Percentiles rank a stretch among this genome's conserved stretches.
Evolutionary conservation across 2,329 filamentous ascomycete species (phyloP).

Genomic region (Cercospora sesami): DNA sequence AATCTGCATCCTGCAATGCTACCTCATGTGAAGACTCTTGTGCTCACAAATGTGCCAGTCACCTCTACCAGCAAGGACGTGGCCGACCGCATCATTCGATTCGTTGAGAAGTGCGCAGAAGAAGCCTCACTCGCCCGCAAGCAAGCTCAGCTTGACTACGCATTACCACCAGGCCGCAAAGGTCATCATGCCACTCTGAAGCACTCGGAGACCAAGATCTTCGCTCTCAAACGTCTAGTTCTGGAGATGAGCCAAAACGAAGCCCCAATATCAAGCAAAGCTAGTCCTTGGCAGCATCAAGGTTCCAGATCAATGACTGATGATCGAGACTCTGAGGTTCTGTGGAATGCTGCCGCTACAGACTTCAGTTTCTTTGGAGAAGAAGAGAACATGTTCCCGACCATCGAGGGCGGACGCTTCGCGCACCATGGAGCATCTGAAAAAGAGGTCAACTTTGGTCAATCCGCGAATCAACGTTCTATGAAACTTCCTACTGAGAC

Average conservation of each 20-base stretch:
- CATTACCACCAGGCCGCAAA: slow-evolving; percentile 57
- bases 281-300: slow-evolving; percentile 49
- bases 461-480: background rate
- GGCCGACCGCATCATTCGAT: slow-evolving; percentile 51
- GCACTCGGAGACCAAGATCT: slow-evolving; percentile 43
- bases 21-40: slow-evolving; percentile 55
- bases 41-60: slow-evolving; percentile 58
- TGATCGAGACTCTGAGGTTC: slow-evolving; percentile 58
- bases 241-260: slow-evolving; percentile 53
- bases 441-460: slow-evolving; percentile 31
- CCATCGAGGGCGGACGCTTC: slow-evolving; percentile 29
- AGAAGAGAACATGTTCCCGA: slow-evolving; percentile 46
- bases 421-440: slow-evolving; percentile 23
- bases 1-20: slow-evolving; percentile 57
- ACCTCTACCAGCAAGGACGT: slow-evolving; percentile 40
- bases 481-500: background rate
- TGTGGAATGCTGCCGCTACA: slow-evolving; percentile 59
- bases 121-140: slow-evolving; percentile 55
- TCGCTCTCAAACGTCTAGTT: slow-evolving; percentile 57
- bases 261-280: slow-evolving; percentile 32
- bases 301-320: slow-evolving; percentile 58
- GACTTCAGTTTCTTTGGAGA: slow-evolving; percentile 60
- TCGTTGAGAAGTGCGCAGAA: slow-evolving; percentile 58
- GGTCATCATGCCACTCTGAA: slow-evolving; percentile 51
- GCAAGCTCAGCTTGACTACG: slow-evolving; percentile 58